A percentile compares a stretch with the other conserved stretches of the same genome.
Evolutionary conservation across 768 basidiomycete species (phyloP).

Genomic region (Epithele typhae): DNA sequence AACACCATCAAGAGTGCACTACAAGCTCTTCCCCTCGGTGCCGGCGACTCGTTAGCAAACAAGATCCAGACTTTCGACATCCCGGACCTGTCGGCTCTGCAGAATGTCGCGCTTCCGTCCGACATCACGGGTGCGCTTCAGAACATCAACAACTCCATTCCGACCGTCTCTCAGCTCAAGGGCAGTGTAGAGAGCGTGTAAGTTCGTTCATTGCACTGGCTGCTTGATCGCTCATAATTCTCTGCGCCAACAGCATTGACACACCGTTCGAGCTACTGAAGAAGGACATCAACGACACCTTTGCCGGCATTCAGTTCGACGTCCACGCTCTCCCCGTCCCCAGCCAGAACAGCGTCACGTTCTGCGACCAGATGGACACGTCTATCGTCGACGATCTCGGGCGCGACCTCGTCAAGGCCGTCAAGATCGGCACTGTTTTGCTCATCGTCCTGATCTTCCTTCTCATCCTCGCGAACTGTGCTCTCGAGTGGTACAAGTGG

Average conservation of each 20-base stretch:
- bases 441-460: constrained; percentile 68
- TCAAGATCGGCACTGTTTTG: constrained; percentile 75
- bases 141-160: constrained; percentile 77
- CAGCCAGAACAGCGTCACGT: constrained; percentile 55
- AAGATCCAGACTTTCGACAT: constrained; percentile 70
- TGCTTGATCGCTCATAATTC: not conserved
- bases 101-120: constrained; percentile 77
- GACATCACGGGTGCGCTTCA: constrained; percentile 69
- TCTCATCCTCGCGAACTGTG: constrained; percentile 67
- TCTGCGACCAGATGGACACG: constrained; percentile 78
- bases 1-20: too few species aligned
- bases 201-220: constrained; percentile 25
- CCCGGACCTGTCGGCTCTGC: constrained; percentile 67
- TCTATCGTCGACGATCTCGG: constrained; percentile 85
- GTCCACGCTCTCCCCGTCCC: constrained; percentile 76
- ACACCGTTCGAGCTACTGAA: constrained; percentile 87
- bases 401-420: constrained; percentile 69
- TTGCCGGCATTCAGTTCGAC: constrained; percentile 68
- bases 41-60: too few species aligned
- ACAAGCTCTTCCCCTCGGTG: constrained; percentile 31
- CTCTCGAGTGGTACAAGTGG: constrained; percentile 91
- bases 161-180: constrained; percentile 73
- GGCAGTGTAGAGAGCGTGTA: constrained; percentile 63
- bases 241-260: constrained; percentile 56
- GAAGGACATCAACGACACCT: constrained; percentile 84